Evolutionary conservation across 2,329 filamentous ascomycete genomes (phyloP), one percentile per base, ranked within the genome.

Genomic region (Penicillium freii): DNA sequence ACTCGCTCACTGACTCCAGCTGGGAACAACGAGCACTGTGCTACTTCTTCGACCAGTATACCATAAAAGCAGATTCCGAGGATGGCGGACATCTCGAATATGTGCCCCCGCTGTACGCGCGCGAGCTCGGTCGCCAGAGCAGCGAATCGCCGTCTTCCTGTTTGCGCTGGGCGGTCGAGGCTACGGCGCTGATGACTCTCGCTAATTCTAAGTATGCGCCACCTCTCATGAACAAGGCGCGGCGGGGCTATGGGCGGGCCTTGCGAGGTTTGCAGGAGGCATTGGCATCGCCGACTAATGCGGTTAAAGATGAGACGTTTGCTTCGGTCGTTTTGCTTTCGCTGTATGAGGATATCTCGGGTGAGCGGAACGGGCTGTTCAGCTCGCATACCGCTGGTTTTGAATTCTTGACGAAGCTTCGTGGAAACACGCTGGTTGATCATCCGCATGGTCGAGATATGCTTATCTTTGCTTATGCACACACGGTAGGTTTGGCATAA

Each of bases 1-100:
- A 66, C 45, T 59, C 54, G 4, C 50, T 71, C 4, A 62, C 66
- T 7, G 72, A 74, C 61, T 61, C 71, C 1, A 70, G 62, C 0
- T 73, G 72, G 71, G 68, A 74, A 51, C 63, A 77, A 27, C 69
- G 73, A 29, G 73, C 75, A 3, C 55, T 75, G 9, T 77, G 74
- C 60, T 74, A 71, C 54, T 77, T 77, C 59, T 76, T 77, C 45
- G 71, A 75, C 31, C 73, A 76, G 49, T 77, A 71, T 52, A 75
- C 73, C 1, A 67, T 68, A 21, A 50, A 53, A 23, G 60, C 62
- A 15, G 63, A 71, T 7, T 34, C 40, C 4, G 65, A 69, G 17
- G 66, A 67, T 36, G 63, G 63, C 13, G 71, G 72, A 25, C 69
- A 74, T 53, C 59, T 77, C 8, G 72, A 71, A 5, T 76, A 73